phyloP scores from a whole-genome alignment of 768 basidiomycete species.

The Phylloporus sp. region DNA sequence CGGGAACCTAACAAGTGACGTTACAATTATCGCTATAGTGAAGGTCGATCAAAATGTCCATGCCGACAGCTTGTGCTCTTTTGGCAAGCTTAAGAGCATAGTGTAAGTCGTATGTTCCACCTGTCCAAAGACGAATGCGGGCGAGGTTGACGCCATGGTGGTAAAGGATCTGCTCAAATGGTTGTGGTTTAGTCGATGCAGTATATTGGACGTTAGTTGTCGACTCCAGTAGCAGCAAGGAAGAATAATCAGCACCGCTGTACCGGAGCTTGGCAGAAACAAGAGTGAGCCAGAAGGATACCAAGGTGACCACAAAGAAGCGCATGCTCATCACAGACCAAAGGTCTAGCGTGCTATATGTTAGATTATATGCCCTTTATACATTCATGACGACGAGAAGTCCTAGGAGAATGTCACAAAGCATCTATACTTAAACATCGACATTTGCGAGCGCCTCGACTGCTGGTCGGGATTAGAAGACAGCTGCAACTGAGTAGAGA shows the following conservation, averaged over 20 bases:
- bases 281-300: slow-evolving; percentile 2
- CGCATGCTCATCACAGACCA: not conserved
- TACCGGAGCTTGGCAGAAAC: slow-evolving; percentile 7
- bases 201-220: not conserved
- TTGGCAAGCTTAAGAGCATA: slow-evolving; percentile 10
- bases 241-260: slow-evolving; percentile 15
- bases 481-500: too few species aligned
- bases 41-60: slow-evolving; percentile 11
- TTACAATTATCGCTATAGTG: slow-evolving; percentile 12
- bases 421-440: too few species aligned
- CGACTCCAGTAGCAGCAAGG: slow-evolving; percentile 13
- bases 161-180: slow-evolving; percentile 6
- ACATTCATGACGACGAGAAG: too few species aligned
- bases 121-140: slow-evolving; percentile 11
- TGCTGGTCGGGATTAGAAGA: too few species aligned
- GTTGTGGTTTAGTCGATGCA: not conserved
- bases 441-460: too few species aligned
- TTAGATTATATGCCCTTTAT: too few species aligned
- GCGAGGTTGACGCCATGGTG: slow-evolving; percentile 13
- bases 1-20: not conserved
- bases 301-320: not conserved
- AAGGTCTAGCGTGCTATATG: too few species aligned
- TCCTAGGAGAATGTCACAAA: too few species aligned
- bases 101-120: slow-evolving; percentile 7
- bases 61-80: slow-evolving; percentile 10